phyloP scores from a whole-genome alignment of 371 early-diverging fungal genomes.

The Paraphysoderma sedebokerense region DNA sequence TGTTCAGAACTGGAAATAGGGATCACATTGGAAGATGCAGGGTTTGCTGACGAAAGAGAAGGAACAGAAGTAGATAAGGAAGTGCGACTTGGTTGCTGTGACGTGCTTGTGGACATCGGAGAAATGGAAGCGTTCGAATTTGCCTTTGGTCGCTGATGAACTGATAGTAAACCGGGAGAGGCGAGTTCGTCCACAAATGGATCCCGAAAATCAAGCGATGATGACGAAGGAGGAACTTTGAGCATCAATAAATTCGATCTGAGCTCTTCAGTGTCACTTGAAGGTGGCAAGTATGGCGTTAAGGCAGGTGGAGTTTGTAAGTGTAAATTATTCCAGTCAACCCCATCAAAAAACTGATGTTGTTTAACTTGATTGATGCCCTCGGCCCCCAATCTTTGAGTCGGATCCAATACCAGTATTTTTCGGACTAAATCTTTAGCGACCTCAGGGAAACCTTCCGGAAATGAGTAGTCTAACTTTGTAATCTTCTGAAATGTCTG shows the following conservation, averaged over 20 bases:
- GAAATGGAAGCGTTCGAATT: neutral
- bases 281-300: neutral
- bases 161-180: neutral
- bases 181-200: neutral
- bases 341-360: constrained; percentile 77
- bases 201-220: no score
- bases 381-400: constrained; percentile 44
- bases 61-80: no score
- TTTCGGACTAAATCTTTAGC: constrained; percentile 53
- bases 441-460: constrained; percentile 41
- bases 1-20: neutral
- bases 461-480: constrained; percentile 65
- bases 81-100: no score
- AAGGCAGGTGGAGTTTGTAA: constrained; percentile 28
- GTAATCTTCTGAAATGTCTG: constrained; percentile 89
- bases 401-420: constrained; percentile 60
- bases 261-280: neutral
- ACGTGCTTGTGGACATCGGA: neutral
- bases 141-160: no score
- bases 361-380: constrained; percentile 51
- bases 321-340: constrained; percentile 56
- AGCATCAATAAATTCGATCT: neutral
- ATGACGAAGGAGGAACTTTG: constrained; percentile 2
- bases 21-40: neutral
- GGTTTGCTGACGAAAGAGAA: neutral